Base-by-base conservation (phyloP, 2,329 filamentous ascomycete genomes). In the Hortaea sp. region DNA sequence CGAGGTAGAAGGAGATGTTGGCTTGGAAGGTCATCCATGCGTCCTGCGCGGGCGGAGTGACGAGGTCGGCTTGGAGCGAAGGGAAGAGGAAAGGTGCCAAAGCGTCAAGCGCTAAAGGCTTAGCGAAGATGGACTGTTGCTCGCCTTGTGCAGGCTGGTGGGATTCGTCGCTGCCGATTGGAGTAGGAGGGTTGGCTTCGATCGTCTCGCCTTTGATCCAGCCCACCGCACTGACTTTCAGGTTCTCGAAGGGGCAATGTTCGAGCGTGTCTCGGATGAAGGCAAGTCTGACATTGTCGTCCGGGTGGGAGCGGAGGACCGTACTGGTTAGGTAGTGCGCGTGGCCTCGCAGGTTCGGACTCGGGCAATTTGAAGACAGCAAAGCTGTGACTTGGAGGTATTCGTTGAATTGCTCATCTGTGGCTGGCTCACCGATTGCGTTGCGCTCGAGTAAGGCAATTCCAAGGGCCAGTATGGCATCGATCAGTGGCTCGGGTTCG, bases 131-230 rank as follows among this genome's bases (percentile, higher is more conserved):
- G 1, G 66, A 67, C 5, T 49, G 43, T 30, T 42, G 37, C 11
- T 42, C 29, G 11, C 42, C 39, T 12, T 51, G 53, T 5, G 49
- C 35, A n/a, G 43, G 42, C 10, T 58, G 49, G 32, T 51, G 49
- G 13, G 51, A 52, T 44, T 50, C 47, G n/a, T n/a, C 32, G 7
- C 32, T 4, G n/a, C 9, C n/a, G 32, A 9, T n/a, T 7, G 53
- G 49, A 10, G 61, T 53, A 9, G 56, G 52, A 7, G 53, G 54
- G 35, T 64, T 70, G 4, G 72, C 69, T 53, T 72, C 68, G 5
- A 80, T 66, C 0, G 77, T 74, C 56, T 80, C 78, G 37, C 76
- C 69, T 56, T 79, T 81, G 31, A 81, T 64, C 78, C 78, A 81
- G 31, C 73, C 71, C 5, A 81, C 71, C 2, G 77, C 77, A 38